Percentiles rank a stretch among this genome's conserved stretches.
These are phyloP conservation scores for Fusarium dimerum DNA, from an alignment of 2,329 filamentous ascomycete genomes.

Conservation along the genomic window DNA sequence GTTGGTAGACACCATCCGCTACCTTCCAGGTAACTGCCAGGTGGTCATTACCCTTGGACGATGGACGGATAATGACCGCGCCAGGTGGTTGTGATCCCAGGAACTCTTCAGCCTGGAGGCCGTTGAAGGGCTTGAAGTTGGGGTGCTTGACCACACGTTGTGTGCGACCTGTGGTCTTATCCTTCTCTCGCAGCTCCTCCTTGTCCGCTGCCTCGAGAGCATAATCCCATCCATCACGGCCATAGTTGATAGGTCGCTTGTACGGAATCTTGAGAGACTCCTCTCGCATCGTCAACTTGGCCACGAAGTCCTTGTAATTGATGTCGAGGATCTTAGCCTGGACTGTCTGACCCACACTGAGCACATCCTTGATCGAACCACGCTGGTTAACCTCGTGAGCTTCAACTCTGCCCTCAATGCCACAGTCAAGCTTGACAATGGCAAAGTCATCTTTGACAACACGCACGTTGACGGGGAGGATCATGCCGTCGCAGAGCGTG, in stretches of 20 bases:
- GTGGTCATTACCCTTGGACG: constrained; percentile 93
- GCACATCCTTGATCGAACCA: constrained; percentile 70
- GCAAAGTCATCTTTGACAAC: constrained; percentile 90
- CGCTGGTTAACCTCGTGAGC: constrained; percentile 78
- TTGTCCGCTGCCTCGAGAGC: constrained; percentile 77
- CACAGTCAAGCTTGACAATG: constrained; percentile 90
- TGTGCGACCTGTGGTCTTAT: constrained; percentile 79
- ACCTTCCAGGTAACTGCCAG: constrained; percentile 98
- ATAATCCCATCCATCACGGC: constrained; percentile 84
- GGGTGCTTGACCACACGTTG: constrained; percentile 98
- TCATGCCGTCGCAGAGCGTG: constrained; percentile 85
- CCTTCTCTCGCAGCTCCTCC: constrained; percentile 82
- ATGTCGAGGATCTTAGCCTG: constrained; percentile 86
- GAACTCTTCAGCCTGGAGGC: constrained; percentile 89
- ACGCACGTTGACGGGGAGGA: constrained; percentile 84
- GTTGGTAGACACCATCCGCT: constrained; percentile 92
- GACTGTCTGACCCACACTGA: constrained; percentile 78
- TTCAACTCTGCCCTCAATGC: constrained; percentile 86
- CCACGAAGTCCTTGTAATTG: constrained; percentile 81
- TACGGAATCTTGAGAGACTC: constrained; percentile 75
- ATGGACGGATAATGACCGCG: constrained; percentile 93
- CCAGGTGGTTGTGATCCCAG: constrained; percentile 82
- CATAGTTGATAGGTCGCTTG: constrained; percentile 68
- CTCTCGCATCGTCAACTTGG: constrained; percentile 82
- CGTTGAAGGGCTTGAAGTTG: constrained; percentile 91